Base-by-base conservation (phyloP, 2,329 filamentous ascomycete genomes). In the Mariannaea elegans region DNA sequence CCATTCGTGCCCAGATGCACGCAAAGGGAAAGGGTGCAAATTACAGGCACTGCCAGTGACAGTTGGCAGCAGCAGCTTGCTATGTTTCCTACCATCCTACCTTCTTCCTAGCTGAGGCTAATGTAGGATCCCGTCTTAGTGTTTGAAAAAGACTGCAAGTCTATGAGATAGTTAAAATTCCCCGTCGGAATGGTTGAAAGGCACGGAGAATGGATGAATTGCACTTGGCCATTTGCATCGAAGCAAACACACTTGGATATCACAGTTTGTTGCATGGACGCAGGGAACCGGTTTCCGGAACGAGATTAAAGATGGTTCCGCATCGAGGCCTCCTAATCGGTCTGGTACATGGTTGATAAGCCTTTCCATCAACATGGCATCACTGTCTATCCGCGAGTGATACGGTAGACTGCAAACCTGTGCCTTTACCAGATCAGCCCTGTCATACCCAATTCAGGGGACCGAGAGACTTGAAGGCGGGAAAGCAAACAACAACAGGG, bases 251-350 rank as follows among this genome's bases (percentile, higher is more conserved):
- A n/a, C n/a, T n/a, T 45, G 46, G 13, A 23, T 53, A 58, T 54
- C 59, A 16, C 23, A 48, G 62, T 66, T 67, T 69, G 65, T 39
- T 32, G 34, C n/a, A 29, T 56, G 45, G 16, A 12, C 39, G 42
- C 54, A 46, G 47, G 36, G 38, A 42, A 23, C 42, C 9, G 39
- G 39, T 24, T 42, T 58, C 65, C 56, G 60, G 52, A 59, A 48
- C 65, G 63, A 47, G 58, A 36, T 52, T 48, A 57, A 21, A 41
- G 52, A 44, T 24, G 41, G 55, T 56, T 32, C 61, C 64, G 56
- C n/a, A 27, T 66, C 66, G 63, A 68, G 58, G 60, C 48, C 39
- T n/a, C 45, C 38, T 46, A 50, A 31, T 24, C 23, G 45, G n/a
- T 16, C 51, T 19, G 23, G 23, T 19, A 41, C 42, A 44, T 38